Evolutionary conservation across 208 protist genomes (phyloP).

Genomic region (Crithidia bombi): DNA sequence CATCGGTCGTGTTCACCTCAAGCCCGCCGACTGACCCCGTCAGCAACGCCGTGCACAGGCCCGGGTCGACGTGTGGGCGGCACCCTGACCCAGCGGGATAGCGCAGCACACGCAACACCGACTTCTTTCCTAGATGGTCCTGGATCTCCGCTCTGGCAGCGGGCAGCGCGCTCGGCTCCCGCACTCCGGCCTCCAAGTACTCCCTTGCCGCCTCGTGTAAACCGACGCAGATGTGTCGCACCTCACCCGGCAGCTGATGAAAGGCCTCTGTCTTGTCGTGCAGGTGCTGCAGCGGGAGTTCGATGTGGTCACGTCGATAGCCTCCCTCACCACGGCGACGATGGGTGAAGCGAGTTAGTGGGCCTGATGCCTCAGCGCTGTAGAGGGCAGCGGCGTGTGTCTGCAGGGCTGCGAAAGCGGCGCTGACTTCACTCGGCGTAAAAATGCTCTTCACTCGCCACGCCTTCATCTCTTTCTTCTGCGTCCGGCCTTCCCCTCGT

Average conservation of each 20-base stretch:
- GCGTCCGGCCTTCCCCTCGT: too few species aligned
- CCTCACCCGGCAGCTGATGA: conserved; percentile 34
- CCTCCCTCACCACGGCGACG: conserved; percentile 15
- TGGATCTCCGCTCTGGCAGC: conserved; percentile 34
- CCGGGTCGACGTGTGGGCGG: conserved; percentile 76
- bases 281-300: conserved; percentile 33
- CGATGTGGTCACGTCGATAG: conserved; percentile 33
- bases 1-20: conserved; percentile 42
- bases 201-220: conserved; percentile 39
- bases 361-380: not conserved
- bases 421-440: conserved; percentile 30
- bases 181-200: conserved; percentile 36
- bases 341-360: conserved; percentile 18
- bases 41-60: conserved; percentile 72
- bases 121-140: conserved; percentile 36
- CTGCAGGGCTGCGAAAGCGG: conserved; percentile 49
- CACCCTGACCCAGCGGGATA: conserved; percentile 64
- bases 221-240: conserved; percentile 38
- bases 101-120: conserved; percentile 70
- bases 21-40: conserved; percentile 56
- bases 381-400: conserved; percentile 11
- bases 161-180: conserved; percentile 16
- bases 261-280: conserved; percentile 13
- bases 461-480: conserved; percentile 15
- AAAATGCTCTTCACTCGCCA: conserved; percentile 37